A percentile compares a stretch with the other conserved stretches of the same genome.
These are phyloP conservation scores for Suhomyces prunicola DNA, from an alignment of 805 yeast species.

Conservation along the genomic window DNA sequence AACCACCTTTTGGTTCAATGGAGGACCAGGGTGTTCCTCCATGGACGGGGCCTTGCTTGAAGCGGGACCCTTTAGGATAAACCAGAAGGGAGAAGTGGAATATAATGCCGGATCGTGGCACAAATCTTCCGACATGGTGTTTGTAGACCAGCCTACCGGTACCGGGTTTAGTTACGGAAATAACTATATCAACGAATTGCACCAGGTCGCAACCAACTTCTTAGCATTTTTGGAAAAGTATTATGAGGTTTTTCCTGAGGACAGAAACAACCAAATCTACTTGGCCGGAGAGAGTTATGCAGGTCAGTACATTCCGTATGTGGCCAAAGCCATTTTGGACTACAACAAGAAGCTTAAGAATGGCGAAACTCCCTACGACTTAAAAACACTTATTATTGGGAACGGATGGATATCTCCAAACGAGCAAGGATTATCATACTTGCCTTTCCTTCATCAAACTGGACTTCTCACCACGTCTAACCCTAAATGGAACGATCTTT, in stretches of 20 bases:
- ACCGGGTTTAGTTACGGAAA: constrained; percentile 80
- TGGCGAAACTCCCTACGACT: constrained; percentile 28
- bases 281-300: constrained; percentile 96
- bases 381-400: constrained; percentile 75
- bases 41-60: constrained; percentile 97
- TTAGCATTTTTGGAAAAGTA: constrained; percentile 63
- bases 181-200: constrained; percentile 52
- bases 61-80: constrained; percentile 79
- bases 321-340: constrained; percentile 60
- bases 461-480: constrained; percentile 48
- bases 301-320: constrained; percentile 92
- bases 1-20: constrained; percentile 86
- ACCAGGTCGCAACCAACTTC: constrained; percentile 60
- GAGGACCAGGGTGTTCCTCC: constrained; percentile 98
- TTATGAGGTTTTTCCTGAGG: constrained; percentile 71
- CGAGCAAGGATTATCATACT: constrained; percentile 74
- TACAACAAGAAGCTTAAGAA: constrained; percentile 31
- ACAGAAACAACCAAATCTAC: constrained; percentile 57
- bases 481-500: constrained; percentile 38
- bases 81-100: constrained; percentile 38
- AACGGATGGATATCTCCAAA: constrained; percentile 95
- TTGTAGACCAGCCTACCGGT: constrained; percentile 93
- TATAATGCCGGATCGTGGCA: constrained; percentile 82
- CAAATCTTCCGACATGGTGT: constrained; percentile 70
- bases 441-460: constrained; percentile 64